phyloP scores from a whole-genome alignment of 192 early-diverging fungal genomes.

The Gigaspora rosea region DNA sequence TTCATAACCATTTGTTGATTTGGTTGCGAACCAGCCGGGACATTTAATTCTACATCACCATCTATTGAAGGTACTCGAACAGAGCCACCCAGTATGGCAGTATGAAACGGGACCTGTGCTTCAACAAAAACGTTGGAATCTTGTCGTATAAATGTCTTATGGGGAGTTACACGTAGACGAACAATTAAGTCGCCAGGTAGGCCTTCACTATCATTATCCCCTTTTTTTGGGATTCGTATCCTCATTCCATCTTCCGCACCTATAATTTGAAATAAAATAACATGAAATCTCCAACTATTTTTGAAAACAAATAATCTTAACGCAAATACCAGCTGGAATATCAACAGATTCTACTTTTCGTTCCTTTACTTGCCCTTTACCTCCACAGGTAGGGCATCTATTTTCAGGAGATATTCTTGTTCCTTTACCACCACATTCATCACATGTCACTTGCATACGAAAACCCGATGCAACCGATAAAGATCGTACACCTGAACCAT shows the following conservation, averaged over 20 bases:
- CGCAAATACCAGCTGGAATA: conserved; percentile 67
- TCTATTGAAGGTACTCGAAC: conserved; percentile 91
- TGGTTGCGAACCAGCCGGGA: conserved; percentile 87
- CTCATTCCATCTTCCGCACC: conserved; percentile 82
- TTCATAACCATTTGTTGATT: conserved; percentile 80
- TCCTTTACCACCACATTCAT: conserved; percentile 84
- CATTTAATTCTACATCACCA: conserved; percentile 90
- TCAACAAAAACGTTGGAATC: conserved; percentile 78
- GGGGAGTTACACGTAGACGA: conserved; percentile 71
- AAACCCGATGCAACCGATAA: conserved; percentile 83
- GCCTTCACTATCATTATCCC: conserved; percentile 77
- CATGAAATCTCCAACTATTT: not conserved
- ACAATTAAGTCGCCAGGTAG: conserved; percentile 84
- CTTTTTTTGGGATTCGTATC: conserved; percentile 76
- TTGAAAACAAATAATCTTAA: not conserved
- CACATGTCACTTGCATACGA: conserved; percentile 85
- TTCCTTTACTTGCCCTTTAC: conserved; percentile 78
- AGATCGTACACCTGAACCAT: conserved; percentile 81
- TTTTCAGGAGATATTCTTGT: conserved; percentile 62
- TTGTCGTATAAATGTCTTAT: conserved; percentile 80
- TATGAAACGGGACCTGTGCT: conserved; percentile 77
- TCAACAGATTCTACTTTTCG: conserved; percentile 70
- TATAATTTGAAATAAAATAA: conserved; percentile 21
- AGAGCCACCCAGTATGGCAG: conserved; percentile 85
- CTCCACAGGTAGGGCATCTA: conserved; percentile 77